Conservation (phyloP, 768 basidiomycete genomes). For the Trametes punicea region DNA sequence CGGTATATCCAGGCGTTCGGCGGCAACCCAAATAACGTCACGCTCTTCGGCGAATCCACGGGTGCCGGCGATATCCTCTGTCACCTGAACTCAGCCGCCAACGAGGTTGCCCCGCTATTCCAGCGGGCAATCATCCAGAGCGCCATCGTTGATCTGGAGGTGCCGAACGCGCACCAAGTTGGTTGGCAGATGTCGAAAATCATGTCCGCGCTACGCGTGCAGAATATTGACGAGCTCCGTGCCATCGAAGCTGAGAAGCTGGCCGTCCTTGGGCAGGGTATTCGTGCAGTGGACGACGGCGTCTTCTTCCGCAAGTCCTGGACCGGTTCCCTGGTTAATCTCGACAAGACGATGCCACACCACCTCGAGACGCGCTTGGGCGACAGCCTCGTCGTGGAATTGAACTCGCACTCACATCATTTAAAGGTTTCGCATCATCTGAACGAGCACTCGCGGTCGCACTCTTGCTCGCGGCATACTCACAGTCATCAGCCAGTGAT, state of each 20-base stretch:
- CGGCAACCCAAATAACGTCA: conserved; percentile 41
- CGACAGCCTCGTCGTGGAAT: conserved; percentile 25
- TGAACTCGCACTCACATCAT: conserved; percentile 28
- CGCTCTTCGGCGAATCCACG: conserved; percentile 33
- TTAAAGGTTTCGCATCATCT: conserved; percentile 14
- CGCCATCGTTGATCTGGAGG: conserved; percentile 56
- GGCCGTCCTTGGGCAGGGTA: conserved; percentile 39
- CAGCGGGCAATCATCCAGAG: conserved; percentile 76
- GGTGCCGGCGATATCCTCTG: conserved; percentile 36
- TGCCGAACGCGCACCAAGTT: conserved; percentile 56
- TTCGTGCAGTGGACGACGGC: conserved; percentile 66
- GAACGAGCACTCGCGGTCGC: conserved; percentile 17
- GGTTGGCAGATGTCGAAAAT: conserved; percentile 67
- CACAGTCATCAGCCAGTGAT: conserved; percentile 59
- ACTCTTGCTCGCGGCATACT: conserved; percentile 21
- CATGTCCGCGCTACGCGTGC: conserved; percentile 52
- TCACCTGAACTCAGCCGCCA: conserved; percentile 56
- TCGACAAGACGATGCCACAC: conserved; percentile 23
- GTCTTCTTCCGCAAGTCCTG: conserved; percentile 60
- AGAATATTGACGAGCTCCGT: conserved; percentile 61
- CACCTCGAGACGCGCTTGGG: conserved; percentile 27
- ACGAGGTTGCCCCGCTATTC: conserved; percentile 60
- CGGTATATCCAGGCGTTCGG: conserved; percentile 50
- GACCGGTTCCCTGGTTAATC: conserved; percentile 16
- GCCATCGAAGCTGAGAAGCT: conserved; percentile 56